Base-by-base conservation (phyloP, 441 rosid species). In the Brassica hybrid region DNA sequence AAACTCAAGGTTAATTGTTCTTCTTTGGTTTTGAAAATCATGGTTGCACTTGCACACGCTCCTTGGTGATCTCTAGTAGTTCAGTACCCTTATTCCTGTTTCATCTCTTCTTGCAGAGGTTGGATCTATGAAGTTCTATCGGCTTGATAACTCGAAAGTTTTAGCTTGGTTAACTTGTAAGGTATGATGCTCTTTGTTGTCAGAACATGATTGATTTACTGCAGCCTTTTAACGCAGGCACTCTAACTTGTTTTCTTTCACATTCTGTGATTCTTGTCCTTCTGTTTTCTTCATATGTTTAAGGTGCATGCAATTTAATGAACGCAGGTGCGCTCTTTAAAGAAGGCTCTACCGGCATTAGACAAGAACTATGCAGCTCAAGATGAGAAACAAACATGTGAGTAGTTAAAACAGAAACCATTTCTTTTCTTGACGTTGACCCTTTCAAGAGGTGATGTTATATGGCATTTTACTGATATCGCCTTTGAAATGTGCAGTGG, bases 101-200 rank as follows among this genome's bases (percentile, higher is more conserved):
- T 73, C 23, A 5, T 73, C 74, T 59, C 18, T 74, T 77, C 38
- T 74, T 65, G 83, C 86, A 94, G 98, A 87, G 80, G 79, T 91
- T 83, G 99, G 96, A 79, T 86, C 94, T 5, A 76, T 84, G 74
- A 91, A 81, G 59, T 91, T 91, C 79, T 93, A 88, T 77, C 91
- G 97, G 80, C 97, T 95, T 69, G 92, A 91, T 69, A 94, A 93
- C 82, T 77, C 85, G 10, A 95, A 90, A 83, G 94, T 93, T 48
- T 71, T 95, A 74, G 83, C 88, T 67, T 95, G 99, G 99, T 83
- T 95, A 77, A 69, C 58, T 34, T 87, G 67, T 81, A 95, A 95
- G 98, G 97, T 93, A n/a, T n/a, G n/a, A 38, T 66, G 87, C 63
- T 69, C 83, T n/a, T 80, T 62, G 38, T 80, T 65, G 48, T 48